Percentiles rank a stretch among this genome's conserved stretches.
phyloP scores from a whole-genome alignment of 1,139 yeast genomes.

The Arxiozyma bovina region DNA sequence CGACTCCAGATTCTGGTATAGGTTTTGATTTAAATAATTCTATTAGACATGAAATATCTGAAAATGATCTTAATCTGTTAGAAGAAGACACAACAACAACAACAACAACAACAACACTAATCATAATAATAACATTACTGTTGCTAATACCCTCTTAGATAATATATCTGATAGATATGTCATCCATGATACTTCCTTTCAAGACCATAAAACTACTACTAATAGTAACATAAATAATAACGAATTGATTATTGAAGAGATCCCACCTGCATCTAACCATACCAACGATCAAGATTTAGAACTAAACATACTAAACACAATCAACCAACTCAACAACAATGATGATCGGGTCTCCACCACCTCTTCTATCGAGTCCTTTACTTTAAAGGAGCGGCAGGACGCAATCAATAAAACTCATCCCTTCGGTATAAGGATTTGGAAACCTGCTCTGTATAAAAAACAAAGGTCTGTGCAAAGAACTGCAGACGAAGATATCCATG shows the following conservation, averaged over 20 bases:
- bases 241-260: constrained; percentile 8
- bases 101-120: neutral
- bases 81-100: neutral
- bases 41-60: neutral
- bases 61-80: neutral
- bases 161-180: constrained; percentile 5
- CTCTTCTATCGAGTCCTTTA: constrained; percentile 55
- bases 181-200: constrained; percentile 5
- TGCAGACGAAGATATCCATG: constrained; percentile 92
- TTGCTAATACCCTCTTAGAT: neutral
- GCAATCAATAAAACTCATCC: constrained; percentile 97
- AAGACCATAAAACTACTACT: neutral
- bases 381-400: constrained; percentile 86
- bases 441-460: constrained; percentile 92
- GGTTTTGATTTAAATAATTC: constrained; percentile 4
- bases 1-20: constrained; percentile 5
- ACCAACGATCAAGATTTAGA: neutral
- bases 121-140: too few relatives aligned
- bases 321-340: neutral
- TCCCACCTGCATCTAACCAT: neutral
- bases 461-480: constrained; percentile 82
- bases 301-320: neutral
- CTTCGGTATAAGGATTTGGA: constrained; percentile 96
- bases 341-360: constrained; percentile 11
- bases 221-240: neutral